Percentiles rank a stretch among this genome's conserved stretches.
phyloP scores from a whole-genome alignment of 768 basidiomycete genomes.

The Sistotremastrum suecicum region DNA sequence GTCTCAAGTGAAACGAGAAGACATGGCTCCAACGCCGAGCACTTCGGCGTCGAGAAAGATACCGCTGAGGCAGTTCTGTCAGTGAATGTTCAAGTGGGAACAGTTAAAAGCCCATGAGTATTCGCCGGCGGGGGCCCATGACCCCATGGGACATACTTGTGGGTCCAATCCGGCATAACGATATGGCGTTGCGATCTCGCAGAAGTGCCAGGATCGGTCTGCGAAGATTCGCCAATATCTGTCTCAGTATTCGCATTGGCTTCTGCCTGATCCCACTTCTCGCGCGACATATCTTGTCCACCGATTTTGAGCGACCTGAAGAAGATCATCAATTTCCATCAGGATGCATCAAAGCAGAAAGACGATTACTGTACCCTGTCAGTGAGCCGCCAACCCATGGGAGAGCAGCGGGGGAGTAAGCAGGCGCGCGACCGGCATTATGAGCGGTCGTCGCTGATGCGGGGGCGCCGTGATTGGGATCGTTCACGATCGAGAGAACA shows the following conservation, averaged over 20 bases:
- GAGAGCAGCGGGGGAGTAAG: conserved; percentile 67
- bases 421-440: conserved; percentile 75
- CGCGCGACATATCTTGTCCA: conserved; percentile 66
- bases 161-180: too few relatives aligned
- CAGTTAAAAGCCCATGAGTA: too few relatives aligned
- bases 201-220: too few relatives aligned
- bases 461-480: conserved; percentile 44
- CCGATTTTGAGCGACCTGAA: conserved; percentile 73
- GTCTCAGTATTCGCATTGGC: conserved; percentile 10
- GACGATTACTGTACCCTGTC: conserved; percentile 66
- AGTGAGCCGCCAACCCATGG: conserved; percentile 91
- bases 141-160: too few relatives aligned
- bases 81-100: too few relatives aligned
- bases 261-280: conserved; percentile 74
- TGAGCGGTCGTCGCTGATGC: conserved; percentile 21
- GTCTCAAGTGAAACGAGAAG: too few relatives aligned
- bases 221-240: conserved; percentile 4
- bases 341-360: background rate
- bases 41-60: too few relatives aligned
- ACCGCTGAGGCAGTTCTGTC: too few relatives aligned
- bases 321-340: background rate
- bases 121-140: too few relatives aligned
- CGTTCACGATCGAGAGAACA: conserved; percentile 74
- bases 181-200: too few relatives aligned
- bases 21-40: too few relatives aligned